Conservation (phyloP, 208 protist species). For the Herpetomonas samuelpessoai region DNA sequence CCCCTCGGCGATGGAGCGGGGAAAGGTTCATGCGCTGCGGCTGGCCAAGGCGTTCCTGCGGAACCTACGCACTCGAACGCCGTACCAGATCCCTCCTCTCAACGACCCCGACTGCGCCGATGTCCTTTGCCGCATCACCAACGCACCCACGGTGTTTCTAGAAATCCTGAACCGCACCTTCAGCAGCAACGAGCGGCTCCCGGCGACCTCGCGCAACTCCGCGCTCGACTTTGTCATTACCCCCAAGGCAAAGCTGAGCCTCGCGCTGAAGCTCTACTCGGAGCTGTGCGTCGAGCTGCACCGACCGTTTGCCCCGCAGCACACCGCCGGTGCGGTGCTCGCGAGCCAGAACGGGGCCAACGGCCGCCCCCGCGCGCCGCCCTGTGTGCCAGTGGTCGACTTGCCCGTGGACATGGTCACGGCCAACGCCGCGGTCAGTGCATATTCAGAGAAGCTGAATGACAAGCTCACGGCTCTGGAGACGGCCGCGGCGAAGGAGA, state of each 20-base stretch:
- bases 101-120: constrained; percentile 25
- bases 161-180: constrained; percentile 57
- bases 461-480: constrained; percentile 13
- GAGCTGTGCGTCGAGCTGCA: constrained; percentile 62
- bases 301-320: constrained; percentile 35
- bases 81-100: constrained; percentile 17
- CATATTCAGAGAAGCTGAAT: constrained; percentile 9
- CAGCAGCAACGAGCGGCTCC: constrained; percentile 53
- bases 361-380: constrained; percentile 18
- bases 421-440: constrained; percentile 35
- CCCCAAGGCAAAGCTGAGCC: constrained; percentile 55
- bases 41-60: constrained; percentile 34
- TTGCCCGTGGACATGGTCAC: constrained; percentile 39
- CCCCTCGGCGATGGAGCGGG: not conserved
- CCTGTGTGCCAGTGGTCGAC: constrained; percentile 46
- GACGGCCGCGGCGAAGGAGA: not conserved
- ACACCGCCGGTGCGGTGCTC: constrained; percentile 31
- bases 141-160: constrained; percentile 40
- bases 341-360: constrained; percentile 31
- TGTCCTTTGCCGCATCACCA: constrained; percentile 21
- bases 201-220: constrained; percentile 36
- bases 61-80: constrained; percentile 25
- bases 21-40: constrained; percentile 19
- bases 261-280: constrained; percentile 53
- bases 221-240: constrained; percentile 55